Conservation (phyloP, 192 early-diverging fungal species). For the Nowakowskiella sp. region DNA sequence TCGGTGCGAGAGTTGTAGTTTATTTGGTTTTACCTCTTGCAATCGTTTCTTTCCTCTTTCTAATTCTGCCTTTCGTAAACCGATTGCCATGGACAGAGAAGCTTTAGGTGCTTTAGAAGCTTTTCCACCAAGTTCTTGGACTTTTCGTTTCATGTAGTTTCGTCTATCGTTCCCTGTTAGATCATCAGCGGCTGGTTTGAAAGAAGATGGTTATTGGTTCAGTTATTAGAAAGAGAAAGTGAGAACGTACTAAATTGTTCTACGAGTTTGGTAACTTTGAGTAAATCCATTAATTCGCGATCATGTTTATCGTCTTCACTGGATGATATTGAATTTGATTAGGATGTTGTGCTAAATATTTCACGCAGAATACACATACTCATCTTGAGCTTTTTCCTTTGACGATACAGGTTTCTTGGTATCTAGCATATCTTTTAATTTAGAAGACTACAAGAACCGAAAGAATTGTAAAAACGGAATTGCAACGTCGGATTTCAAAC, state of each 20-base stretch:
- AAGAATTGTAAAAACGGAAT: neutral
- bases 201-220: too few relatives aligned
- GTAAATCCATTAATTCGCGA: conserved; percentile 36
- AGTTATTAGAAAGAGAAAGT: conserved; percentile 1
- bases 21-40: conserved; percentile 17
- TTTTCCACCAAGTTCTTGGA: conserved; percentile 35
- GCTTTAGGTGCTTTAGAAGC: conserved; percentile 19
- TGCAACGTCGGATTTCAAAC: neutral
- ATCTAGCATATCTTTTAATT: neutral
- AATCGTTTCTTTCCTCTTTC: conserved; percentile 24
- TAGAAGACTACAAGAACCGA: neutral
- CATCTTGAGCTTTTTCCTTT: neutral
- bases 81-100: conserved; percentile 23
- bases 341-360: neutral
- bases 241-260: conserved; percentile 35
- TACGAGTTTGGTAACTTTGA: conserved; percentile 34
- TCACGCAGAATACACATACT: neutral
- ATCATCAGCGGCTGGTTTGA: conserved; percentile 19
- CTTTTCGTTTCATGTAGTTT: conserved; percentile 19
- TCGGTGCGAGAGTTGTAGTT: neutral
- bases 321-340: neutral
- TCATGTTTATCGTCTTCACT: conserved; percentile 39
- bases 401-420: neutral
- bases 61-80: conserved; percentile 19
- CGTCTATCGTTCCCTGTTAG: conserved; percentile 37